Conservation (phyloP, 225 moss, liverwort and hornwort species). For the Ulota crispa region DNA sequence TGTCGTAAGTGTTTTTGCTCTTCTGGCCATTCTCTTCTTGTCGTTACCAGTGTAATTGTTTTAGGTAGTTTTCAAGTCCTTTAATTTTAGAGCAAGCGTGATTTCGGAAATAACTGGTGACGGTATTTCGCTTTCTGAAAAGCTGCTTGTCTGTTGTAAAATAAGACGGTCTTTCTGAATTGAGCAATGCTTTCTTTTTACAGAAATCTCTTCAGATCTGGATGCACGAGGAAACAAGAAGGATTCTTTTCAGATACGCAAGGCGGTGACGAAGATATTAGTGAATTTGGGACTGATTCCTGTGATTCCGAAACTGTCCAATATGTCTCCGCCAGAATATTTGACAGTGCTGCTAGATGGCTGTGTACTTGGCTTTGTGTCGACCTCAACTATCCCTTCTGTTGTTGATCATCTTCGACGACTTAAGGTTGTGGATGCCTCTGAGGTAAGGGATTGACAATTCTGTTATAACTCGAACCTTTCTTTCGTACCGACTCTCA, state of each 20-base stretch:
- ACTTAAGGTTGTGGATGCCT: constrained; percentile 66
- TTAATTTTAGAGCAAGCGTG: neutral
- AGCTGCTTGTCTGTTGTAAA: neutral
- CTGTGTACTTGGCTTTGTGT: constrained; percentile 71
- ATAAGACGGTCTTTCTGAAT: neutral
- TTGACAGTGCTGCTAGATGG: constrained; percentile 83
- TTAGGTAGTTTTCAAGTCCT: neutral
- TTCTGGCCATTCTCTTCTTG: constrained; percentile 7
- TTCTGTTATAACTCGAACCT: neutral
- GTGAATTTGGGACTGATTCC: constrained; percentile 79
- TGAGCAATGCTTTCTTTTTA: neutral
- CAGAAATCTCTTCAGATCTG: constrained; percentile 86
- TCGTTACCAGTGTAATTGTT: constrained; percentile 1
- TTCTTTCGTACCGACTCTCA: neutral
- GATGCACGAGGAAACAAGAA: constrained; percentile 73
- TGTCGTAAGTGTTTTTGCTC: constrained; percentile 65
- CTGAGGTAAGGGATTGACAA: constrained; percentile 56
- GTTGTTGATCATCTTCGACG: constrained; percentile 71
- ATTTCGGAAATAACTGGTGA: neutral
- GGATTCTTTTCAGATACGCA: constrained; percentile 66
- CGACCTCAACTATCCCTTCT: constrained; percentile 47
- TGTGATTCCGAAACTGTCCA: constrained; percentile 66
- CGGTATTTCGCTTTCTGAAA: neutral
- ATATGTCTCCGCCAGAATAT: constrained; percentile 68
- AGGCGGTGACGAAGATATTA: constrained; percentile 66